Base-by-base conservation (phyloP, 495 filamentous ascomycete genomes). In the Umbilicaria muhlenbergii region DNA sequence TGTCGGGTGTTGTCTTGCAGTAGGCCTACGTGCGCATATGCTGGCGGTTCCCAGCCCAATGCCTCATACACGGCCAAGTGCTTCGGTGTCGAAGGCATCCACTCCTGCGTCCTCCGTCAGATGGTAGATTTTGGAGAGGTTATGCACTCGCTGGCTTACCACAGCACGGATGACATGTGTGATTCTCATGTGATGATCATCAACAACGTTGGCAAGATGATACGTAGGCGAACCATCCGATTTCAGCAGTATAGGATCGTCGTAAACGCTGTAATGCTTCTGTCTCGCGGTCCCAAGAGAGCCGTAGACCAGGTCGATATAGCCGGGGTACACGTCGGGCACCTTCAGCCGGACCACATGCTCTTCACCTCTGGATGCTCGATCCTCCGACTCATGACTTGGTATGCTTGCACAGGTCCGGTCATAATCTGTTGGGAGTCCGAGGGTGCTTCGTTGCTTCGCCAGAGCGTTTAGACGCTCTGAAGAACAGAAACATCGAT, bases 121-220 rank as follows among this genome's bases (percentile, higher is more conserved):
- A 33, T 34, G 7, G 12, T 40, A 5, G 19, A 13, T 21, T 35
- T 19, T n/a, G 5, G 24, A 3, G 14, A 42, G 34, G n/a, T 18
- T 18, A 31, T 32, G 13, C 39, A 24, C 10, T n/a, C 33, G 12
- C 24, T 8, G n/a, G 16, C 79, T 57, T 60, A 84, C 86, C 7
- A 78, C 74, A 39, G 86, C 91, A 34, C 91, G 75, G 41, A 96
- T 81, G 18, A 98, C 92, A 62, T 95, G 88, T 3, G 86, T 96
- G 54, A 98, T 92, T 41, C 81, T 59, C 91, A 98, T 98, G 39
- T 73, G 62, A 56, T 92, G 84, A 58, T 98, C 91, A 58, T 98
- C 91, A 16, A 98, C 80, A 18, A 98, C 88, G 60, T 95, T 96
- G 3, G 91, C 91, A 42, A 98, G 77, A 58, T 96, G 91, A 55